Base-by-base conservation (phyloP, 306 rosid genomes). In the Casuarina equisetifolia region DNA sequence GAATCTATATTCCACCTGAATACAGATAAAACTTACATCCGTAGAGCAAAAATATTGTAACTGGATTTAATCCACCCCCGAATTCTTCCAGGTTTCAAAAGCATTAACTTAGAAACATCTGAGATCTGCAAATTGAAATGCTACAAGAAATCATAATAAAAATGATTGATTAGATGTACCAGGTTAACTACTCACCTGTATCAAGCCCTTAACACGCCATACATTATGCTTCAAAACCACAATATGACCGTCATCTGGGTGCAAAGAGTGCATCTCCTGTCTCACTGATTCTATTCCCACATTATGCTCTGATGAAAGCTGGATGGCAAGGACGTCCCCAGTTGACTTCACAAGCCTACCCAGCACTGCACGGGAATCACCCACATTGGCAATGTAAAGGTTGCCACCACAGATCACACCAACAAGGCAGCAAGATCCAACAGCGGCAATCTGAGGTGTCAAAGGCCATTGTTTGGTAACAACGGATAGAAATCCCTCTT, bases 191-290 rank as follows among this genome's bases (percentile, higher is more conserved):
- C 77, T 78, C 89, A 91, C 97, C 96, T 94, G 98, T 83, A 94
- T 91, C 76, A 94, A 85, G 76, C 98, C 98, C 88, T 94, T 94
- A 80, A 91, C 98, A 12, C 98, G 98, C 98, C 98, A 94, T 20
- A 94, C 98, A 51, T 94, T 94, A 80, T 91, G 98, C 89, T 91
- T 94, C 44, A 91, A 85, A 77, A 94, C 96, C 75, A 94, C 98
- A 1, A 94, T 91, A 15, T 77, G 87, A 0, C 97, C 78, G 86
- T 94, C 98, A 70, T 94, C 97, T 0, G 98, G 97, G 83, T 94
- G 98, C 90, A 86, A 72, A 77, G 97, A 89, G 78, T 87, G 90
- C 98, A 94, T 90, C 91, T 94, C 98, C 78, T 82, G 91, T 85
- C 98, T 80, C 83, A 94, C 96, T 74, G 98, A 88, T 71, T 94